Percentiles rank a stretch among this genome's conserved stretches.
These are phyloP conservation scores for Cladophialophora immunda DNA, from an alignment of 2,329 filamentous ascomycete genomes.

Conservation along the genomic window DNA sequence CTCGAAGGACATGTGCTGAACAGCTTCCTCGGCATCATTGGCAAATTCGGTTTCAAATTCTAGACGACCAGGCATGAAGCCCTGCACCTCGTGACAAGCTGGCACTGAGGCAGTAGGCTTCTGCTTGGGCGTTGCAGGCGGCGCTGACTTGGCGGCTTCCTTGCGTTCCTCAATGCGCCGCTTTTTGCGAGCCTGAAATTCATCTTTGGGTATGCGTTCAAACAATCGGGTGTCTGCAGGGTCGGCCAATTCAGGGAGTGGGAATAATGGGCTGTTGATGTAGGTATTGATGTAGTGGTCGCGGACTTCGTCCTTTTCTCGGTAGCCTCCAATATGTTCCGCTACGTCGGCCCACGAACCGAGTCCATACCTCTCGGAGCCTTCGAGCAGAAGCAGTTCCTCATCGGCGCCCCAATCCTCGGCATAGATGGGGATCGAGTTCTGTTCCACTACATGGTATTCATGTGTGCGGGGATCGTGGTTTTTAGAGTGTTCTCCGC, in stretches of 20 bases:
- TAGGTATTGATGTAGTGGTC: slow-evolving; percentile 93
- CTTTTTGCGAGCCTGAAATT: slow-evolving; percentile 94
- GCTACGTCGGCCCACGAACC: slow-evolving; percentile 98
- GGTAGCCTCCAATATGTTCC: slow-evolving; percentile 95
- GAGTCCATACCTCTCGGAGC: slow-evolving; percentile 93
- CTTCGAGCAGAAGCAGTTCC: slow-evolving; percentile 90
- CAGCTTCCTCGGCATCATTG: slow-evolving; percentile 97
- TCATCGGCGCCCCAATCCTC: slow-evolving; percentile 97
- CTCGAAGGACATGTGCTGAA: slow-evolving; percentile 98
- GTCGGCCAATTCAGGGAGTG: slow-evolving; percentile 84
- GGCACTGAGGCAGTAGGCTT: slow-evolving; percentile 96
- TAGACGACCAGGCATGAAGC: slow-evolving; percentile 96
- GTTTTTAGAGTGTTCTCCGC: slow-evolving; percentile 79
- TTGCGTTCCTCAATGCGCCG: slow-evolving; percentile 90
- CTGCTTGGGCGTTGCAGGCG: slow-evolving; percentile 85
- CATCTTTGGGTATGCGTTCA: slow-evolving; percentile 83
- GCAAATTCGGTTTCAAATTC: slow-evolving; percentile 98
- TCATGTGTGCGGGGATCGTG: slow-evolving; percentile 88
- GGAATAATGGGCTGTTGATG: slow-evolving; percentile 82
- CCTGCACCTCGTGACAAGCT: slow-evolving; percentile 96
- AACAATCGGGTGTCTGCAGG: slow-evolving; percentile 81
- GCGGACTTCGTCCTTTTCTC: slow-evolving; percentile 92
- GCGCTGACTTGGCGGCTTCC: slow-evolving; percentile 83
- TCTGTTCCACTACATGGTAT: slow-evolving; percentile 95
- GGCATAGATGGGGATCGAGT: slow-evolving; percentile 96